phyloP scores from a whole-genome alignment of 352 stramenopile genomes.

The Phytophthora aleatoria region DNA sequence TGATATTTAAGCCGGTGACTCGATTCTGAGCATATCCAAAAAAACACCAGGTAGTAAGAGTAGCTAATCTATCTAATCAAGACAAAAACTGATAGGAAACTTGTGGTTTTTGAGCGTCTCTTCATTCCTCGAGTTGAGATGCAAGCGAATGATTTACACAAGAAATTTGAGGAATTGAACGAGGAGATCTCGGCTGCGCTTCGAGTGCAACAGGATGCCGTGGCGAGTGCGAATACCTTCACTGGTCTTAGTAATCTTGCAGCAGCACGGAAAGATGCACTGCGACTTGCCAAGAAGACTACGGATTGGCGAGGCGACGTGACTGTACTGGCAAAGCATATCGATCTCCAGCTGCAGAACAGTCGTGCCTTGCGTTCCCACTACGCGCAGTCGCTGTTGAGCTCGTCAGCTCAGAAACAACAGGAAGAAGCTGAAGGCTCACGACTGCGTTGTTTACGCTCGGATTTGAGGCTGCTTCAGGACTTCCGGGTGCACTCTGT shows the following conservation, averaged over 20 bases:
- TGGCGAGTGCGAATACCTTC: slow-evolving; percentile 27
- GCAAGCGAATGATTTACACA: slow-evolving; percentile 70
- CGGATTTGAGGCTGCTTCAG: slow-evolving; percentile 67
- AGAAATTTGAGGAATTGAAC: slow-evolving; percentile 76
- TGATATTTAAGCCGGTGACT: slow-evolving; percentile 49
- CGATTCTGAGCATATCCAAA: slow-evolving; percentile 24
- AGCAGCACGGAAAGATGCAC: slow-evolving; percentile 46
- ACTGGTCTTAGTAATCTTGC: slow-evolving; percentile 16
- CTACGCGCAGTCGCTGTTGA: slow-evolving; percentile 59
- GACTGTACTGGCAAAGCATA: slow-evolving; percentile 70
- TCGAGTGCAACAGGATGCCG: slow-evolving; percentile 54
- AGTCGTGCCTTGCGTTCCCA: slow-evolving; percentile 64
- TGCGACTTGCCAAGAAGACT: slow-evolving; percentile 56
- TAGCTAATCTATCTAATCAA: slow-evolving; percentile 41
- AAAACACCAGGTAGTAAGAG: slow-evolving; percentile 35
- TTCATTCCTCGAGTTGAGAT: slow-evolving; percentile 19
- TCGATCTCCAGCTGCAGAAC: slow-evolving; percentile 72
- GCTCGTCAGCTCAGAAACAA: slow-evolving; percentile 43
- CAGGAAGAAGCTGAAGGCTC: slow-evolving; percentile 59
- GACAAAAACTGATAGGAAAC: slow-evolving; percentile 14
- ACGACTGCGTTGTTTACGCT: slow-evolving; percentile 56
- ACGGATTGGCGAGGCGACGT: slow-evolving; percentile 79
- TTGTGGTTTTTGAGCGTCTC: slow-evolving; percentile 5
- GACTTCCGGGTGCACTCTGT: slow-evolving; percentile 59
- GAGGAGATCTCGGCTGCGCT: slow-evolving; percentile 68